phyloP scores from a whole-genome alignment of 257 asterid genomes.

The Fraxinus pennsylvanica region DNA sequence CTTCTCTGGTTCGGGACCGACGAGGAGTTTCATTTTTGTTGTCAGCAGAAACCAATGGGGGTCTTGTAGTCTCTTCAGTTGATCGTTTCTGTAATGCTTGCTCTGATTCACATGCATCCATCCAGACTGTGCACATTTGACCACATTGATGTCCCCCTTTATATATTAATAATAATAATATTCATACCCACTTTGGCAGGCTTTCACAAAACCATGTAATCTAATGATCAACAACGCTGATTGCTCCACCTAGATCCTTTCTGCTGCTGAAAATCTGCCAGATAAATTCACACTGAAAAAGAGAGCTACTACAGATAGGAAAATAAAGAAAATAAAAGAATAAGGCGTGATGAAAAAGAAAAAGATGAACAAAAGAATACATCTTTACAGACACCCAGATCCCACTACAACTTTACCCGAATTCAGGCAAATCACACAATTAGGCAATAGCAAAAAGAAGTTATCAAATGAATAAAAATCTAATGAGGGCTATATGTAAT shows the following conservation, averaged over 20 bases:
- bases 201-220: constrained; percentile 37
- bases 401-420: constrained; percentile 36
- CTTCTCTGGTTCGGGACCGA: constrained; percentile 37
- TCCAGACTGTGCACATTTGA: constrained; percentile 51
- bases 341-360: constrained; percentile 33
- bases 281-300: constrained; percentile 36
- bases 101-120: constrained; percentile 66
- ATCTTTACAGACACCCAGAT: constrained; percentile 46
- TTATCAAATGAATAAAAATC: constrained; percentile 11
- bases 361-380: constrained; percentile 34
- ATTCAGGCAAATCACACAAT: constrained; percentile 42
- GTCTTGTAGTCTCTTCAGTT: constrained; percentile 45
- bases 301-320: constrained; percentile 34
- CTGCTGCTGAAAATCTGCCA: constrained; percentile 51
- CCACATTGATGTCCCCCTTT: constrained; percentile 52
- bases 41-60: constrained; percentile 55
- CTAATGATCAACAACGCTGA: constrained; percentile 30
- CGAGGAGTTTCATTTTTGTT: constrained; percentile 62
- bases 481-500: neutral
- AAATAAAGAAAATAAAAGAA: constrained; percentile 24
- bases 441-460: constrained; percentile 10
- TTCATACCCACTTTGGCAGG: constrained; percentile 32
- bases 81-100: constrained; percentile 51
- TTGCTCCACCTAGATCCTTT: constrained; percentile 42
- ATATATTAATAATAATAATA: constrained; percentile 22